phyloP scores from a whole-genome alignment of 768 basidiomycete species.

The Tricholoma saponaceum region DNA sequence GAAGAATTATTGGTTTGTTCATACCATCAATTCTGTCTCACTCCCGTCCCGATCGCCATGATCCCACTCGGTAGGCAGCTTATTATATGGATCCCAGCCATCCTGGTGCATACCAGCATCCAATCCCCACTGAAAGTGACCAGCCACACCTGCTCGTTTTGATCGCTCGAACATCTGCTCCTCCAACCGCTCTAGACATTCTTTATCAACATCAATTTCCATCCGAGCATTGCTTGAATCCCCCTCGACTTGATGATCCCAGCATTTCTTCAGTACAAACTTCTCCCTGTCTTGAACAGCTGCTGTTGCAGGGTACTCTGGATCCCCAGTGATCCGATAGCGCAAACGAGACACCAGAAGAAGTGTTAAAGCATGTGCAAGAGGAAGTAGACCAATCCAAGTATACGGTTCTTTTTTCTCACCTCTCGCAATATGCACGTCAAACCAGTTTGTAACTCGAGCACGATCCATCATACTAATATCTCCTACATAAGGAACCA shows the following conservation, averaged over 20 bases:
- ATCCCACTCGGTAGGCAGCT: constrained; percentile 9
- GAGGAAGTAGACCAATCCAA: constrained; percentile 6
- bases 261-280: neutral
- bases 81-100: constrained; percentile 14
- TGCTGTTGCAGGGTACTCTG: neutral
- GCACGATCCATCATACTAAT: constrained; percentile 16
- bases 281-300: neutral
- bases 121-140: constrained; percentile 22
- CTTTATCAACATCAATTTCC: constrained; percentile 20
- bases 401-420: constrained; percentile 1
- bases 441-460: constrained; percentile 22
- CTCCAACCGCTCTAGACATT: constrained; percentile 17
- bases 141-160: constrained; percentile 12
- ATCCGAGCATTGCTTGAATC: neutral
- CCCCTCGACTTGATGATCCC: neutral
- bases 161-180: constrained; percentile 24
- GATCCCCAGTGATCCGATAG: no score
- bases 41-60: constrained; percentile 7
- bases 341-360: constrained; percentile 1
- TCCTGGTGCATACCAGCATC: constrained; percentile 20
- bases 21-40: constrained; percentile 1
- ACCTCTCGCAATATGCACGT: constrained; percentile 8
- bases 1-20: neutral
- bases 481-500: constrained; percentile 12
- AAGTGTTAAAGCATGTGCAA: constrained; percentile 8